Conservation (phyloP, 2,329 filamentous ascomycete species). For the Colletotrichum ledebouriae region DNA sequence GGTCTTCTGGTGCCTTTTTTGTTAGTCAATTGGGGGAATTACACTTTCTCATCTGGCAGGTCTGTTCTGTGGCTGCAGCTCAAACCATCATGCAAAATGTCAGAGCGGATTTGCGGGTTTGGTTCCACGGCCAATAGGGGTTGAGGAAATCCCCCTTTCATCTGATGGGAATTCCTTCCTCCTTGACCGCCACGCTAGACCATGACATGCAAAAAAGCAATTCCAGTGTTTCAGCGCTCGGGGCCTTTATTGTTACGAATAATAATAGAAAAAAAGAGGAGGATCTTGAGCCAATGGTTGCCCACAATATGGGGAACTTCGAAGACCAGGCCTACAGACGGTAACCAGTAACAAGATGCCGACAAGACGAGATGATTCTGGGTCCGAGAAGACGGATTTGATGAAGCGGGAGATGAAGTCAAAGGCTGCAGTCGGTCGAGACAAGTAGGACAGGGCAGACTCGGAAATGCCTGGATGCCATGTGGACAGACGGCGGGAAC, state of each 20-base stretch:
- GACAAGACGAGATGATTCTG: conserved; percentile 16
- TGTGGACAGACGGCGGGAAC: conserved; percentile 29
- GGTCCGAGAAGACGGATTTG: conserved; percentile 15
- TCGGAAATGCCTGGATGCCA: conserved; percentile 33
- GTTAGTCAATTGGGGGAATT: no score
- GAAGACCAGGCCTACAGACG: background rate
- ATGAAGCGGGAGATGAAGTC: conserved; percentile 24
- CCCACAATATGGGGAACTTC: conserved; percentile 6
- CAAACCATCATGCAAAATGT: conserved; percentile 15
- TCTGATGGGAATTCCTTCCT: conserved; percentile 30
- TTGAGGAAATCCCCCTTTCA: conserved; percentile 23
- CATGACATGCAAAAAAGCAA: conserved; percentile 32
- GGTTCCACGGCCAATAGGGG: conserved; percentile 22
- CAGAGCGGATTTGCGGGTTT: conserved; percentile 25
- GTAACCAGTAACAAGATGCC: conserved; percentile 6
- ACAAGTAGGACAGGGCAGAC: conserved; percentile 1
- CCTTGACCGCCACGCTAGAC: conserved; percentile 34
- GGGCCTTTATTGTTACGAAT: conserved; percentile 10
- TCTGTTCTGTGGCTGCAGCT: conserved; percentile 7
- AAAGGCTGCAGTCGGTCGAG: conserved; percentile 15
- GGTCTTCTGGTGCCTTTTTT: background rate
- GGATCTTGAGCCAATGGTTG: conserved; percentile 23
- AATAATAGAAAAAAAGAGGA: background rate
- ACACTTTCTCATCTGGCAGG: no score
- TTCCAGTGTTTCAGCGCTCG: conserved; percentile 36